Evolutionary conservation across 495 filamentous ascomycete species (phyloP).

Genomic region (Neurospora africana): DNA sequence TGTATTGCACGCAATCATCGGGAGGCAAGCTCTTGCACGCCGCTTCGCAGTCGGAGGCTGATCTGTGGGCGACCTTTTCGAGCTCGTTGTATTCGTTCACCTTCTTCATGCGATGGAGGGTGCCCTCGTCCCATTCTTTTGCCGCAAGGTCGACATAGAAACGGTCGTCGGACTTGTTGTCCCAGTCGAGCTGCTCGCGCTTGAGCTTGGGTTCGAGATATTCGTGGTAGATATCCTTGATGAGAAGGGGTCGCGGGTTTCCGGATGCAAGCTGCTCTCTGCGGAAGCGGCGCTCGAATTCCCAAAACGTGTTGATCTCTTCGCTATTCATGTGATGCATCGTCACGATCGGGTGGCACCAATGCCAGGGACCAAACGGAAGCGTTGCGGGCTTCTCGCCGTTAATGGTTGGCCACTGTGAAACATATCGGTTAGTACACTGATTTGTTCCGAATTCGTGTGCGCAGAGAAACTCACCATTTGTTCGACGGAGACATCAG

Average conservation of each 20-base stretch:
- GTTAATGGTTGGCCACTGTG: slow-evolving; percentile 47
- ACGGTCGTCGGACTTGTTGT: slow-evolving; percentile 36
- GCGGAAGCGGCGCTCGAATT: slow-evolving; percentile 34
- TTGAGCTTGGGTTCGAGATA: slow-evolving; percentile 29
- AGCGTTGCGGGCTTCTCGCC: slow-evolving; percentile 42
- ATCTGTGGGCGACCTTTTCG: slow-evolving; percentile 30
- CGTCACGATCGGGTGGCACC: slow-evolving; percentile 50
- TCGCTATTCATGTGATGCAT: slow-evolving; percentile 50
- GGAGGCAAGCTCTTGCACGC: slow-evolving; percentile 27
- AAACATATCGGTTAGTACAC: slow-evolving; percentile 3
- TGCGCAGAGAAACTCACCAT: slow-evolving; percentile 27
- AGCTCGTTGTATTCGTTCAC: slow-evolving; percentile 16
- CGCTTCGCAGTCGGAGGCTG: slow-evolving; percentile 30
- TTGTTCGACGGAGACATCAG: slow-evolving; percentile 18
- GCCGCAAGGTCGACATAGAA: slow-evolving; percentile 23
- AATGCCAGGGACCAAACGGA: slow-evolving; percentile 40
- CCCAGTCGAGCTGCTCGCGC: slow-evolving; percentile 33
- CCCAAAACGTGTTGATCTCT: slow-evolving; percentile 44
- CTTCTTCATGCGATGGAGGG: slow-evolving; percentile 21
- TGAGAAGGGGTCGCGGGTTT: slow-evolving; percentile 18
- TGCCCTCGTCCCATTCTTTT: slow-evolving; percentile 15
- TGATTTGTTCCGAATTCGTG: slow-evolving; percentile 30
- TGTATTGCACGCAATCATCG: slow-evolving; percentile 29
- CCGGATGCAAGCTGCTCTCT: slow-evolving; percentile 5
- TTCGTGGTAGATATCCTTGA: slow-evolving; percentile 37